Evolutionary conservation across 2,329 filamentous ascomycete genomes (phyloP), one percentile per base, ranked within the genome.

Genomic region (Iodosphaeria phyllophila): DNA sequence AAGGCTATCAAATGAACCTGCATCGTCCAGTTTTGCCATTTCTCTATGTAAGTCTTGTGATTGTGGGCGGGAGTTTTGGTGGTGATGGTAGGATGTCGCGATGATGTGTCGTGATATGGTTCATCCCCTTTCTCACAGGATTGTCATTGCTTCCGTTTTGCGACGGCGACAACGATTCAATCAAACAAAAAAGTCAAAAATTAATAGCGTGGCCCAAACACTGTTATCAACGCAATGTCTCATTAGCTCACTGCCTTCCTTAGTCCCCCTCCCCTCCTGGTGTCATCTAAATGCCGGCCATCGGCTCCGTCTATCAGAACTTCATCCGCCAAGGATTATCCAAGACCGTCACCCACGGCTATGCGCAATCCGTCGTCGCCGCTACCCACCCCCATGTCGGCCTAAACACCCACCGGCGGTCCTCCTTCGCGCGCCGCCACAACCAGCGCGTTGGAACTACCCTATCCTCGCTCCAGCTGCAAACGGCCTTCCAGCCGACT

Each of bases 1-100:
- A 39, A 37, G 50, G 75, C 80, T 84, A 82, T 91, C 80, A 86
- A 82, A 92, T 92, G 84, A 92, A 89, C 82, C 82, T 93, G 84
- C 82, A 84, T 60, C 58, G 55, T 56, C 56, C 54, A 48, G 56
- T 60, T 49, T 47, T 57, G 51, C 54, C 58, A 54, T 64, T 58
- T 59, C 60, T 63, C 52, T 60, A 60, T 59, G 74, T 80, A 65
- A 56, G 67, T 55, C 45, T n/a, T n/a, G n/a, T n/a, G n/a, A n/a
- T n/a, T n/a, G n/a, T n/a, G n/a, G n/a, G n/a, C n/a, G n/a, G n/a
- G n/a, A n/a, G n/a, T n/a, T n/a, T n/a, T n/a, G n/a, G n/a, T n/a
- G n/a, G n/a, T n/a, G n/a, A n/a, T n/a, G n/a, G n/a, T n/a, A n/a
- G n/a, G n/a, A n/a, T n/a, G n/a, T n/a, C n/a, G n/a, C n/a, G n/a